phyloP scores from a whole-genome alignment of 2,329 filamentous ascomycete genomes.

The Talaromyces sp. region DNA sequence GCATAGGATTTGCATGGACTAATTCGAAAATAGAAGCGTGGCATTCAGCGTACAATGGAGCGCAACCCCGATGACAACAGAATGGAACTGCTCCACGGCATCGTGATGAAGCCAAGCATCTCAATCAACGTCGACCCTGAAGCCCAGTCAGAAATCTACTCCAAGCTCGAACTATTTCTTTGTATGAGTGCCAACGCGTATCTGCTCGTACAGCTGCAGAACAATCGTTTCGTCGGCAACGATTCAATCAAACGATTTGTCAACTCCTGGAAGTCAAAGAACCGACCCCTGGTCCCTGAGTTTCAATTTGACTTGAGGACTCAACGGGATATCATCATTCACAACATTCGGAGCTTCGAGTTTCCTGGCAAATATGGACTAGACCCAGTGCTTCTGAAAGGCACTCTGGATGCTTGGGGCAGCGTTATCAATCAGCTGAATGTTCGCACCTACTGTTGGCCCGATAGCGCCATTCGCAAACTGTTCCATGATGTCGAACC shows the following conservation, averaged over 20 bases:
- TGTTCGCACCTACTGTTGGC: conserved; percentile 47
- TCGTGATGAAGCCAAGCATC: conserved; percentile 23
- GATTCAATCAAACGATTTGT: conserved; percentile 37
- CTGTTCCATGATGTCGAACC: conserved; percentile 46
- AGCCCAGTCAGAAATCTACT: conserved; percentile 41
- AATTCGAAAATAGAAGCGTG: not conserved
- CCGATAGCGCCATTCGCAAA: conserved; percentile 47
- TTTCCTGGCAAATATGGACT: conserved; percentile 43
- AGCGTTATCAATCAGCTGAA: conserved; percentile 44
- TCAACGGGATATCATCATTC: conserved; percentile 44
- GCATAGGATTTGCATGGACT: not conserved
- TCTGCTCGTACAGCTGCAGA: conserved; percentile 38
- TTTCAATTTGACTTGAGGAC: conserved; percentile 51
- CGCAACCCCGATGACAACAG: conserved; percentile 8
- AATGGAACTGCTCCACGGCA: conserved; percentile 15
- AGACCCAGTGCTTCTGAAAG: conserved; percentile 39
- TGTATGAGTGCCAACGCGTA: conserved; percentile 42
- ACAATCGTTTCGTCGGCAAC: conserved; percentile 32
- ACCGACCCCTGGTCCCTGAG: conserved; percentile 45
- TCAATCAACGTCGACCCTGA: conserved; percentile 38
- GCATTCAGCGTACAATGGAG: conserved; percentile 8
- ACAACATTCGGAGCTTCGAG: conserved; percentile 42
- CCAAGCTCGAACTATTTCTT: conserved; percentile 44
- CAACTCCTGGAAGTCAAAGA: conserved; percentile 42
- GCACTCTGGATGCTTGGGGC: conserved; percentile 48